Evolutionary conservation across 768 basidiomycete species (phyloP), one percentile per base, ranked within the genome.

Genomic region (Lentinus tigrinus): DNA sequence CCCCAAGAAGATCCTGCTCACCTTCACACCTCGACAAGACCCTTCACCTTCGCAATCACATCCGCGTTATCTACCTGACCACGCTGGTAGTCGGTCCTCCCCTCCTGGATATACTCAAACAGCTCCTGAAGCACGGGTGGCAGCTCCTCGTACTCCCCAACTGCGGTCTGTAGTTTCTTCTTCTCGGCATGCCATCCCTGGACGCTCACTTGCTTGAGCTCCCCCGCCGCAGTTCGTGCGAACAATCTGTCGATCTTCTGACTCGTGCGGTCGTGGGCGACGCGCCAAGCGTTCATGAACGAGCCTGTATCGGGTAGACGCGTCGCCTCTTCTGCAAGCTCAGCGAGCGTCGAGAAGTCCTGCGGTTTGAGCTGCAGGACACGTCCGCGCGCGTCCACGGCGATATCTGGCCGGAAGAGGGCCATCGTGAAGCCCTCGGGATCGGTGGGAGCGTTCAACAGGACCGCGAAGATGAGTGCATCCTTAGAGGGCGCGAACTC

Each of bases 381-480:
- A 24, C 55, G 56, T 1, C 66, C 64, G 40, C 46, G 46, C 36
- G 66, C 63, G 47, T 67, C 64, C 37, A 67, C 61, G 16, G 64
- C 66, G 49, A 67, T 56, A 47, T 67, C 54, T 13, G 66, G 66
- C 46, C 52, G 38, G 61, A 67, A 67, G 27, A 67, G 56, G 4
- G 66, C 66, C 39, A 63, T 47, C 24, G 65, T 67, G 61, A 67
- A 64, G 53, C 64, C 66, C 36, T 62, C 56, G 2, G 62, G 57
- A 26, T 65, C 58, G 5, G 55, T 64, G 26, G 54, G 64, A 2
- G 66, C 60, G 60, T 60, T 62, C 58, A 57, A 56, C 31, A 64
- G 56, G 40, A 59, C 66, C 14, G 56, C 62, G 40, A 67, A 57
- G 24, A 53, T 52, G 48, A 67, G 61, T 4, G 34, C 43, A 40